Percentiles rank a stretch among this genome's conserved stretches.
These are phyloP conservation scores for Colletotrichum navitas DNA, from an alignment of 2,329 filamentous ascomycete genomes.

Conservation along the genomic window DNA sequence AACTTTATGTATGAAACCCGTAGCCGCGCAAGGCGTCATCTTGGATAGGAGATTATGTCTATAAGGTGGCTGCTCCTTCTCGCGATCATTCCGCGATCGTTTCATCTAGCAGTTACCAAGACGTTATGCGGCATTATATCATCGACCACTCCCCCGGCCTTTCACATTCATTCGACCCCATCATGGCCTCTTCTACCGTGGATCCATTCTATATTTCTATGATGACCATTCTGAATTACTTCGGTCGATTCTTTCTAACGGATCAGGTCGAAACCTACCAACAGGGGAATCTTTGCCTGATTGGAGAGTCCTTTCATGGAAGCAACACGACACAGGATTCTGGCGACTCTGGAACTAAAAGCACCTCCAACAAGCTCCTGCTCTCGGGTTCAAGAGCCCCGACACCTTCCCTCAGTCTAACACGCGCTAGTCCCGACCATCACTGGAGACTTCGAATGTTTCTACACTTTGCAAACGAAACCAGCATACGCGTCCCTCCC, in stretches of 20 bases:
- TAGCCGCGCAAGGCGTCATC: background rate
- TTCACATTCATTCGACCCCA: background rate
- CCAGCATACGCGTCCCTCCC: background rate
- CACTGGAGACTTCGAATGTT: background rate
- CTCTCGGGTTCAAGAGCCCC: background rate
- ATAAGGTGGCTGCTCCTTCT: background rate
- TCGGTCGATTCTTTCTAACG: background rate
- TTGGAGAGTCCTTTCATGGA: no score
- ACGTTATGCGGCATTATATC: background rate
- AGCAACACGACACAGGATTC: background rate
- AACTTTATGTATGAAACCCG: background rate
- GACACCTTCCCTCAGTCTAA: background rate
- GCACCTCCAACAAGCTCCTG: background rate
- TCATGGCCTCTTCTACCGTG: background rate
- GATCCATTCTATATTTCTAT: rapidly evolving
- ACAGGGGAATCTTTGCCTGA: no score
- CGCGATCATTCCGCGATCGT: background rate
- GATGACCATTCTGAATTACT: rapidly evolving
- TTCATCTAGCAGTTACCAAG: no score
- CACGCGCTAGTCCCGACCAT: background rate
- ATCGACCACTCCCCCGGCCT: no score
- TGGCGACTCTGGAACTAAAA: background rate
- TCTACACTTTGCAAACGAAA: background rate
- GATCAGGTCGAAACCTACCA: rapidly evolving
- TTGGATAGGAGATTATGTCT: background rate